A percentile compares a stretch with the other conserved stretches of the same genome.
Evolutionary conservation across 2,329 filamentous ascomycete species (phyloP).

Genomic region (Fonsecaea pedrosoi): DNA sequence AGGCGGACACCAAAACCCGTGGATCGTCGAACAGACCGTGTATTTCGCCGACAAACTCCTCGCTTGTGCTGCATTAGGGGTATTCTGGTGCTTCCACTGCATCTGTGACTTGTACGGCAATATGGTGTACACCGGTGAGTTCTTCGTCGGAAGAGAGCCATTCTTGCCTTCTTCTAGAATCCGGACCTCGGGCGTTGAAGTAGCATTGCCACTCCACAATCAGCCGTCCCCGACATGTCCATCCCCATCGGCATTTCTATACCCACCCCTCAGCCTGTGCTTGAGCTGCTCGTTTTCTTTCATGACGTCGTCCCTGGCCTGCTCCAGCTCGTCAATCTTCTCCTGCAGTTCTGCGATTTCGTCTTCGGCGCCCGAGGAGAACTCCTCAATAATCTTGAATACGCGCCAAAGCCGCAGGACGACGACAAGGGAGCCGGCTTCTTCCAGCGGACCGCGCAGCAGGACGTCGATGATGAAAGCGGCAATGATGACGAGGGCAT

Average conservation of each 20-base stretch:
- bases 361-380: constrained; percentile 68
- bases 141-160: neutral
- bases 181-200: neutral
- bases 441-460: constrained; percentile 65
- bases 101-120: neutral
- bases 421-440: constrained; percentile 69
- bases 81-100: neutral
- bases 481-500: constrained; percentile 66
- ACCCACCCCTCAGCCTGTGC: constrained; percentile 11
- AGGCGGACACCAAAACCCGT: neutral
- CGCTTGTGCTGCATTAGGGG: neutral
- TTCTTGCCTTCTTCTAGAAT: neutral
- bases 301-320: constrained; percentile 38
- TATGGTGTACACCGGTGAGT: neutral
- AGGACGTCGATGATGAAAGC: constrained; percentile 70
- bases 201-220: neutral
- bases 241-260: constrained; percentile 4
- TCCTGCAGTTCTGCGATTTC: constrained; percentile 65
- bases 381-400: constrained; percentile 73
- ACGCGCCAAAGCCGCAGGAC: constrained; percentile 72
- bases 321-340: constrained; percentile 53
- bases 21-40: neutral
- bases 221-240: neutral
- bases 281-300: constrained; percentile 34
- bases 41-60: neutral